Evolutionary conservation across 345 rosid species (phyloP).

Genomic region (Clausena lansium): DNA sequence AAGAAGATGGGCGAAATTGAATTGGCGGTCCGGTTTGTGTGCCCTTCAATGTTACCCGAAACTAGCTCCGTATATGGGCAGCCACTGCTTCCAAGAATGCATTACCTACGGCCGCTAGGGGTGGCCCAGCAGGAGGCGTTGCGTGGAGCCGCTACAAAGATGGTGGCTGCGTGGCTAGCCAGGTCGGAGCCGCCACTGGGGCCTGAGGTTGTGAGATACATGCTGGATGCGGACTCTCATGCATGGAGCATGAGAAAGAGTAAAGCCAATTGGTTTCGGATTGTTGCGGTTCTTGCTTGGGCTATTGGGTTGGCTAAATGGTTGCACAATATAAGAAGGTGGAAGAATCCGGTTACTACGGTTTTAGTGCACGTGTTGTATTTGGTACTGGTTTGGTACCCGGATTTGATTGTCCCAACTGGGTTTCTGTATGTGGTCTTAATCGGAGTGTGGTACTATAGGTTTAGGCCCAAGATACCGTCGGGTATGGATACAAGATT

Average conservation of each 20-base stretch:
- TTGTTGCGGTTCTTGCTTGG: slow-evolving; percentile 90
- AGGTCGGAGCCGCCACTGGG: slow-evolving; percentile 91
- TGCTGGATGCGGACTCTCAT: slow-evolving; percentile 96
- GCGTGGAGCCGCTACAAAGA: slow-evolving; percentile 83
- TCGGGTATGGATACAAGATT: slow-evolving; percentile 91
- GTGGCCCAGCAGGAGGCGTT: slow-evolving; percentile 93
- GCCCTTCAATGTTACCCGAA: slow-evolving; percentile 79
- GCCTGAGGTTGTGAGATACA: slow-evolving; percentile 78
- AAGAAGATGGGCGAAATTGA: slow-evolving; percentile 98
- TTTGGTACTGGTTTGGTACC: slow-evolving; percentile 94
- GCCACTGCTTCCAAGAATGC: slow-evolving; percentile 89
- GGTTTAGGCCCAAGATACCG: slow-evolving; percentile 84
- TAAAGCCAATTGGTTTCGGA: slow-evolving; percentile 92
- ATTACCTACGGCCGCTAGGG: slow-evolving; percentile 88
- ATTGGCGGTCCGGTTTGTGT: slow-evolving; percentile 81
- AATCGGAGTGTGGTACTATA: slow-evolving; percentile 90
- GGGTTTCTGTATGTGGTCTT: slow-evolving; percentile 74
- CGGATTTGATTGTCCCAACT: slow-evolving; percentile 87
- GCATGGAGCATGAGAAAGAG: slow-evolving; percentile 99
- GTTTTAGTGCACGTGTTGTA: slow-evolving; percentile 76
- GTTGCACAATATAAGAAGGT: slow-evolving; percentile 72
- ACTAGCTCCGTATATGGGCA: slow-evolving; percentile 74
- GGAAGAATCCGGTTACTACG: slow-evolving; percentile 89
- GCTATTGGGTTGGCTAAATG: slow-evolving; percentile 89
- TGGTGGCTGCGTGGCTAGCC: slow-evolving; percentile 84